Percentiles rank a stretch among this genome's conserved stretches.
phyloP scores from a whole-genome alignment of 768 basidiomycete genomes.

The Coprinopsis strossmayeri region DNA sequence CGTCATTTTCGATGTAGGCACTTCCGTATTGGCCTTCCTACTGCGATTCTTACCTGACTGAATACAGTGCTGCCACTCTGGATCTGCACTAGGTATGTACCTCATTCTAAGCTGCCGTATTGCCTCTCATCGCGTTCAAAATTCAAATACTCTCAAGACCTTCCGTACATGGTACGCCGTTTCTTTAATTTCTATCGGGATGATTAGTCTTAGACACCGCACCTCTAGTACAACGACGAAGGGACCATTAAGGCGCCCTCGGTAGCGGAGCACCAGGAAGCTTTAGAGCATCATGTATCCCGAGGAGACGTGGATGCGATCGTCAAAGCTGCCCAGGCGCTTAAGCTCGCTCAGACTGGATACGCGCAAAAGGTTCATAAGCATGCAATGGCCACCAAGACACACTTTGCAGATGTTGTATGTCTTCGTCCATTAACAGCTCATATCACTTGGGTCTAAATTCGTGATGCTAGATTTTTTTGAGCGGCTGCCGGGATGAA shows the following conservation, averaged over 20 bases:
- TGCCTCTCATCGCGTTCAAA: neutral
- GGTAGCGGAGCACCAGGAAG: neutral
- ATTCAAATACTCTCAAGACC: neutral
- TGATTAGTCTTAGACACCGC: neutral
- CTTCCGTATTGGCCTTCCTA: neutral
- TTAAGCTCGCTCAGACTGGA: constrained; percentile 1
- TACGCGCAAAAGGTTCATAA: neutral
- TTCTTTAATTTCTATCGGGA: neutral
- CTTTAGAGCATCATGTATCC: neutral
- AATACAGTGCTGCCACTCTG: constrained; percentile 7
- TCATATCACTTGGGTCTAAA: neutral
- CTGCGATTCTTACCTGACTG: neutral
- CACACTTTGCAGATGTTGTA: constrained; percentile 2
- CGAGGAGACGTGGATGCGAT: neutral
- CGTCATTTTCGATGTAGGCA: constrained; percentile 50
- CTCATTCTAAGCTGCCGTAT: neutral
- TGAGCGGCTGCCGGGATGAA: constrained; percentile 7
- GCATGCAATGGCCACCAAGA: neutral
- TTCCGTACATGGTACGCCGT: constrained; percentile 4
- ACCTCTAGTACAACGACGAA: neutral
- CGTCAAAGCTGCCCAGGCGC: neutral
- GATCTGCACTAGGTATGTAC: constrained; percentile 2
- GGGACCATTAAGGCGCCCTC: neutral
- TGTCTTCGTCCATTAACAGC: neutral
- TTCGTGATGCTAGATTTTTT: neutral